Base-by-base conservation (phyloP, 2,329 filamentous ascomycete genomes). In the Colletotrichum sp. region DNA sequence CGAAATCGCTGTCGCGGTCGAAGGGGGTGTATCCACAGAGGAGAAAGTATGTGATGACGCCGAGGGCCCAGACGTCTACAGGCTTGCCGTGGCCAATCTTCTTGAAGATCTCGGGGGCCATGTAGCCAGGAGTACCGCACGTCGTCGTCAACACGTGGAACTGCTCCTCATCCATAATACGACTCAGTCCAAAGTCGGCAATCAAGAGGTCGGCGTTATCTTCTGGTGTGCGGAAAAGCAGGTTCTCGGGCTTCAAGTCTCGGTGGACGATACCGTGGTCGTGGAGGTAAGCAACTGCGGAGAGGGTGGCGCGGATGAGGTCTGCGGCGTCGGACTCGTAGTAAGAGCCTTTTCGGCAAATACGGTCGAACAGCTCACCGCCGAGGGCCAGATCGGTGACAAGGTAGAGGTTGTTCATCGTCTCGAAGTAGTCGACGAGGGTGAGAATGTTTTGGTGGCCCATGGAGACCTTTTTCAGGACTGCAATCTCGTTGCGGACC, bases 51-150 rank as follows among this genome's bases (percentile, higher is more conserved):
- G 97, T 99, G 82, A 99, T 99, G 59, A 99, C 97, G 63, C 97
- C 97, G 78, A 99, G 95, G 48, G 97, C 97, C 97, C 97, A 99
- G 78, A 99, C 93, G 84, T 99, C 97, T 69, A 99, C 97, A 80
- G 97, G 96, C 86, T 99, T 99, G 78, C 97, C 97, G 84, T 99
- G 97, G 30, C 97, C 97, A 9, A 94, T 96, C 89, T 99, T 99
- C 86, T 98, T 98, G 88, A 99, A 99, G 81, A 99, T 99, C 85
- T 99, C 97, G 26, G 97, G 97, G 3, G 97, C 97, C 97, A 99
- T 99, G 86, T 99, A 99, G 65, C 97, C 97, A 5, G 97, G 97
- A 2, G 97, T 99, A 75, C 97, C 97, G 84, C 97, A 99, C 2
- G 97, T 99, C 1, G 97, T 99, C 13, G 97, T 99, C 77, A 99